Evolutionary conservation across 768 basidiomycete genomes (phyloP).

Genomic region (Flagelloscypha sp.): DNA sequence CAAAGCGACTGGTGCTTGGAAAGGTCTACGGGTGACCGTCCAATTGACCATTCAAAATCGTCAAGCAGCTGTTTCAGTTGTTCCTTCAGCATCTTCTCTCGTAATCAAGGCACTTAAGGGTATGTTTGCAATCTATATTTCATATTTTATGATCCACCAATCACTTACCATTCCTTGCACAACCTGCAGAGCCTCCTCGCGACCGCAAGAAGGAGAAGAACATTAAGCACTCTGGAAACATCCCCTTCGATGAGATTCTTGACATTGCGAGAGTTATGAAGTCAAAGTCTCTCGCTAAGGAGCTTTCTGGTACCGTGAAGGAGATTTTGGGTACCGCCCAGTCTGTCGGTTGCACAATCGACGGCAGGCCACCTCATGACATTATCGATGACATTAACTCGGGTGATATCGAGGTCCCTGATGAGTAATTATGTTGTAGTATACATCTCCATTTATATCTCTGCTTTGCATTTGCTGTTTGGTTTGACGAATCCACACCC

Average conservation of each 20-base stretch:
- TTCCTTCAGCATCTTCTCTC: constrained; percentile 93
- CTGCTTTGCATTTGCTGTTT: no score
- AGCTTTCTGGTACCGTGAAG: constrained; percentile 82
- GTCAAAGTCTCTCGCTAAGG: constrained; percentile 89
- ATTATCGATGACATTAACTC: constrained; percentile 83
- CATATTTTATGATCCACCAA: no score
- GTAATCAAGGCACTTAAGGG: constrained; percentile 98
- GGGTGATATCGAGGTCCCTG: constrained; percentile 80
- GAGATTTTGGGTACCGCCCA: constrained; percentile 98
- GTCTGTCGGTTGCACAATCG: constrained; percentile 93
- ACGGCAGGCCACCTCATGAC: constrained; percentile 89
- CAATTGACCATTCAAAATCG: constrained; percentile 99
- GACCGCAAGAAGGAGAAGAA: constrained; percentile 99
- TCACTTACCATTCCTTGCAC: constrained; percentile 4
- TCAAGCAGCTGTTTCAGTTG: constrained; percentile 94
- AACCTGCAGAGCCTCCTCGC: constrained; percentile 79
- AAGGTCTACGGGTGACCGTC: constrained; percentile 98
- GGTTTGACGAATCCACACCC: no score
- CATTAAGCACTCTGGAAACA: constrained; percentile 96
- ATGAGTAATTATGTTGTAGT: constrained; percentile 52
- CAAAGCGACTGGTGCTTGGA: constrained; percentile 97
- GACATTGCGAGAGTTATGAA: constrained; percentile 96
- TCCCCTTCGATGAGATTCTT: constrained; percentile 87
- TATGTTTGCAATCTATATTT: constrained; percentile 27
- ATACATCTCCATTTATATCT: constrained; percentile 5